Evolutionary conservation across 148 eudicot species (phyloP).

Genomic region (Cornus controversa): DNA sequence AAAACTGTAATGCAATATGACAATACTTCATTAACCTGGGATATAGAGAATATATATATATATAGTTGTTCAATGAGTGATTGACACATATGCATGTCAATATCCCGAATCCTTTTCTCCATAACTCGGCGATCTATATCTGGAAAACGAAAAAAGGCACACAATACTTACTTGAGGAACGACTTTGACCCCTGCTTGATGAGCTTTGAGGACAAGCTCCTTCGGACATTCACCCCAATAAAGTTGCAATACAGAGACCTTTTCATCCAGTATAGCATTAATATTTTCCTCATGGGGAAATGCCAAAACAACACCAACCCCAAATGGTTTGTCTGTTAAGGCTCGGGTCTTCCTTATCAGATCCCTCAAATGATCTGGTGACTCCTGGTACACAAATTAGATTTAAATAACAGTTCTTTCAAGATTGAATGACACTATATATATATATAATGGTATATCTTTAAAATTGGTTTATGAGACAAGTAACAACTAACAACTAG

Average conservation of each 20-base stretch:
- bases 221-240: conserved; percentile 88
- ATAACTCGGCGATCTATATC: too few relatives aligned
- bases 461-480: too few relatives aligned
- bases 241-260: conserved; percentile 75
- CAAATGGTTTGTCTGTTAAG: conserved; percentile 84
- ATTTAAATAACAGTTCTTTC: neutral
- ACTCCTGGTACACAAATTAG: conserved; percentile 52
- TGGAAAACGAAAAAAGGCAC: neutral
- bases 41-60: too few relatives aligned
- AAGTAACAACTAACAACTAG: too few relatives aligned
- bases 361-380: conserved; percentile 71
- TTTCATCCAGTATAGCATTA: conserved; percentile 79
- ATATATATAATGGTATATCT: too few relatives aligned
- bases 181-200: conserved; percentile 81
- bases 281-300: conserved; percentile 88
- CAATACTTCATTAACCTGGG: too few relatives aligned
- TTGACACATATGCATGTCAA: too few relatives aligned
- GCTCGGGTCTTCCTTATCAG: conserved; percentile 80
- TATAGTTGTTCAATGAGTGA: too few relatives aligned
- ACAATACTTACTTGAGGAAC: conserved; percentile 73
- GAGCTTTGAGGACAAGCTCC: conserved; percentile 72
- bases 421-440: too few relatives aligned
- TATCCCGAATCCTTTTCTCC: too few relatives aligned
- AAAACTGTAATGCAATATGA: too few relatives aligned
- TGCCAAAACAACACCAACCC: conserved; percentile 79